Evolutionary conservation across 2,329 filamentous ascomycete species (phyloP), one percentile per base, ranked within the genome.

Genomic region (Hypoxylon sp.): DNA sequence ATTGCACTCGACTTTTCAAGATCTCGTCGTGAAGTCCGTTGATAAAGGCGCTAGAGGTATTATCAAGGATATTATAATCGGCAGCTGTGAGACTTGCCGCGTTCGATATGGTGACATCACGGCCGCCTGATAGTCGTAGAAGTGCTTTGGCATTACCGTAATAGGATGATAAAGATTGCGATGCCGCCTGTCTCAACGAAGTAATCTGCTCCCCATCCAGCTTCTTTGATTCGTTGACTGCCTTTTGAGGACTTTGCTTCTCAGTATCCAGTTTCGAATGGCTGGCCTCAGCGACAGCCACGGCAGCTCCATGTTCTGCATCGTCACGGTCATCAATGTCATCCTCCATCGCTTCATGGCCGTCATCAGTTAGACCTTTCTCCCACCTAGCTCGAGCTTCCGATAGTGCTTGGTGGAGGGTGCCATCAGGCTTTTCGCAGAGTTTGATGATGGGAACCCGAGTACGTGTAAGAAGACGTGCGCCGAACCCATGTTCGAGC

Each of bases 371-470:
- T 46, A 75, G 78, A 40, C 79, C 85, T 40, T 75, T 81, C 62
- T 94, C 90, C 89, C 90, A 94, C 68, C 87, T 91, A 38, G 79
- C 74, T 5, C 90, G 83, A 67, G 89, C 88, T 27, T 86, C 81
- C 3, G 83, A 69, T 4, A 96, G 79, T 53, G 84, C 85, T 8
- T 77, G 71, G 11, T 82, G 82, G 1, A 96, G 79, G 54, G 82
- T 78, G 1, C 81, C 74, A 0, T 83, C 81, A 2, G 92, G 92
- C 37, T 77, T 83, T 71, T 94, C 83, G 68, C 92, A 96, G 13
- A 97, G 81, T 70, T 96, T 95, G 71, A 97, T 88, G 64, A 97
- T 96, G 0, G 92, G 91, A 3, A 96, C 89, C 60, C 92, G 83
- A 1, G 92, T 95, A 50, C 87, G 85, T 1, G 89, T 90, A 2